Base-by-base conservation (phyloP, 192 early-diverging fungal species). In the Backusella westeae region DNA sequence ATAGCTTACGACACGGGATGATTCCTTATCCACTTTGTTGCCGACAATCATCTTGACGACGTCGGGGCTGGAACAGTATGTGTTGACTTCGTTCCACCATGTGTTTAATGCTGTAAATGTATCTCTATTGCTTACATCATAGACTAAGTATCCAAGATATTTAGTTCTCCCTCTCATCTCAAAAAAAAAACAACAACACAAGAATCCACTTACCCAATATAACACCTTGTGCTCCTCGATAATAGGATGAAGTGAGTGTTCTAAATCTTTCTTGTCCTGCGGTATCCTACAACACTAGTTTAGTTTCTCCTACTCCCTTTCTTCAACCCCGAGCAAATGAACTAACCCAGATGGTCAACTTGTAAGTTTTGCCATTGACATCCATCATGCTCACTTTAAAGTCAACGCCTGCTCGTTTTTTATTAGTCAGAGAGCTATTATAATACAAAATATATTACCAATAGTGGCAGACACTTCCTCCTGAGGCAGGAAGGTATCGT, bases 211-310 rank as follows among this genome's bases (percentile, higher is more conserved):
- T 86, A 94, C 94, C 94, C 42, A 99, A 84, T 67, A 99, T 98
- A 1, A 99, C 97, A 14, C 97, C 98, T 77, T 99, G 97, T 5
- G 97, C 98, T 34, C 97, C 97, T 39, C 97, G 90, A 79, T 99
- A 99, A 82, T 99, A 99, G 29, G 94, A 94, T 21, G 96, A 97
- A n/a, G 98, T 99, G 67, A 99, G 85, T 1, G 98, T 99, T 53
- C 98, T 83, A 85, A 99, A 99, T 34, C 98, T 91, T 84, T 99
- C 98, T 82, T 99, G 98, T 46, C 98, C 98, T 15, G 98, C 98
- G 1, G 98, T 99, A 82, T 99, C 98, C 38, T 39, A 39, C 9
- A 39, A 7, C 38, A 38, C 10, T 32, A 32, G 32, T 32, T 32
- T 32, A 39, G 10, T 39, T 39, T 10, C 10, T 0, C 38, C 38